Conservation (phyloP, 805 yeast genomes). For the Pichia phayaonensis region DNA sequence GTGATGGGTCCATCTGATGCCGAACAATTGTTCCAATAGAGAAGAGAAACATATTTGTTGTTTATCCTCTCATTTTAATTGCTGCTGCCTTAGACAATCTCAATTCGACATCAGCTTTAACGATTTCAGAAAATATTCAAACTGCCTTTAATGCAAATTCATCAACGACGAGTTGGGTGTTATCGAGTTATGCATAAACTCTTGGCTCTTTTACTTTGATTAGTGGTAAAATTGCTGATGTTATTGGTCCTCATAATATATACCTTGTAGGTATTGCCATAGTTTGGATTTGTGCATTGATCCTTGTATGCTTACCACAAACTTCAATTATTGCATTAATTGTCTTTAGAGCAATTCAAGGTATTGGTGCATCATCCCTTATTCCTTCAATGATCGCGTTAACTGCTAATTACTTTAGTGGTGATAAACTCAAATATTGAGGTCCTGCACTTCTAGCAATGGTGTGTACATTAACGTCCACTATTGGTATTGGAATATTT, state of each 20-base stretch:
- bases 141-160: slow-evolving; percentile 31
- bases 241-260: slow-evolving; percentile 32
- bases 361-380: slow-evolving; percentile 34
- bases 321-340: slow-evolving; percentile 30
- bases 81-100: slow-evolving; percentile 20
- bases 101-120: slow-evolving; percentile 21
- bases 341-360: slow-evolving; percentile 39
- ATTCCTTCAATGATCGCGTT: slow-evolving; percentile 28
- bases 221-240: slow-evolving; percentile 36
- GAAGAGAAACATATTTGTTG: slow-evolving; percentile 13
- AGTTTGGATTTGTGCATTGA: slow-evolving; percentile 21
- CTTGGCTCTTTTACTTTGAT: slow-evolving; percentile 37
- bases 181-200: slow-evolving; percentile 38
- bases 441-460: slow-evolving; percentile 12
- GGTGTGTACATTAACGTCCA: slow-evolving; percentile 18
- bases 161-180: slow-evolving; percentile 33
- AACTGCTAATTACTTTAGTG: slow-evolving; percentile 20
- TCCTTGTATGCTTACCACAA: slow-evolving; percentile 29
- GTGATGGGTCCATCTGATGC: not conserved
- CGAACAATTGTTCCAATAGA: slow-evolving; percentile 13
- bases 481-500: slow-evolving; percentile 33
- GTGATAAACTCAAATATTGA: slow-evolving; percentile 8
- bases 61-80: slow-evolving; percentile 10
- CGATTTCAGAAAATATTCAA: slow-evolving; percentile 22
- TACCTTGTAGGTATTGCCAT: slow-evolving; percentile 18